These are phyloP conservation scores for Blepharisma undulans DNA, from an alignment of 169 alveolate species.

Conservation along the genomic window DNA sequence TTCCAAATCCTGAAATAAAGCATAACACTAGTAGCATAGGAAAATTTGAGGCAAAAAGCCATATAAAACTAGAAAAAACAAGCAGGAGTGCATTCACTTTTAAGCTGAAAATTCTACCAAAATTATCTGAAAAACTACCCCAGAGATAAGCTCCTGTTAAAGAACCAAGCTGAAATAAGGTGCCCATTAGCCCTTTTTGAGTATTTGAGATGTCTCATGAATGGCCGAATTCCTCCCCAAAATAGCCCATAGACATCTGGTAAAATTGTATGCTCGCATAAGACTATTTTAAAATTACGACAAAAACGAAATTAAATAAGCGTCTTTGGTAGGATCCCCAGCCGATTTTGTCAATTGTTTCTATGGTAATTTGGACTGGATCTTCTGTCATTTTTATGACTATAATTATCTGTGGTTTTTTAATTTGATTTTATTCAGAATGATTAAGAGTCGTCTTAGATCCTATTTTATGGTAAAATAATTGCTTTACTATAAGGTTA, in stretches of 20 bases:
- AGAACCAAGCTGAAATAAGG: constrained; percentile 14
- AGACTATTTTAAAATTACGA: background rate
- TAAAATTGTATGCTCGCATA: background rate
- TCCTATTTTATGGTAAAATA: background rate
- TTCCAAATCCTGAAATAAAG: background rate
- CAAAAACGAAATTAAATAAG: background rate
- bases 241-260: background rate
- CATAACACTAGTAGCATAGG: background rate
- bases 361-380: background rate
- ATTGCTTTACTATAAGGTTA: background rate
- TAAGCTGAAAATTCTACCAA: constrained; percentile 22
- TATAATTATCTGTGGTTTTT: background rate
- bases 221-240: background rate
- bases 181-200: background rate
- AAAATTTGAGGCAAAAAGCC: background rate
- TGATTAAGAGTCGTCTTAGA: background rate
- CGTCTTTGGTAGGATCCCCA: background rate
- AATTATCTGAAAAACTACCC: background rate
- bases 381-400: background rate
- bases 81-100: background rate
- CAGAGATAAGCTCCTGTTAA: constrained; percentile 1
- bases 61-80: background rate
- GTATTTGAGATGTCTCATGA: background rate
- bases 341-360: background rate
- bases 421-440: background rate